Evolutionary conservation across 805 yeast genomes (phyloP).

Genomic region (Starmerella bombi): DNA sequence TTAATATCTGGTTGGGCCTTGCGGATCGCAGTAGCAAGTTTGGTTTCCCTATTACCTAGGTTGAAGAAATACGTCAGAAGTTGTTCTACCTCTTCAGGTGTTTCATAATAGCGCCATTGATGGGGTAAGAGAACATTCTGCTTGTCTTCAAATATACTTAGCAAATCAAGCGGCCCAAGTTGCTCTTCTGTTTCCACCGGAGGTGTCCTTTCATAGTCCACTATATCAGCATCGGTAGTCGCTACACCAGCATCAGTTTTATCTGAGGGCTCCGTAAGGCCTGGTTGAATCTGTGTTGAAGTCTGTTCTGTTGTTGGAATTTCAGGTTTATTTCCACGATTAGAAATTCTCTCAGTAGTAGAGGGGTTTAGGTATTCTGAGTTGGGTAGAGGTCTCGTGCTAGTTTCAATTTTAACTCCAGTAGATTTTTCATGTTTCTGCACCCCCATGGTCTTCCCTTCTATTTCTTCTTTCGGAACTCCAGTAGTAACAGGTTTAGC

Average conservation of each 20-base stretch:
- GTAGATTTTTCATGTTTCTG: too few relatives aligned
- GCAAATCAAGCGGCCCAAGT: conserved; percentile 11
- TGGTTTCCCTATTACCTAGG: conserved; percentile 18
- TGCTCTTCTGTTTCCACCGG: not conserved
- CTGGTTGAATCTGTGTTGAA: too few relatives aligned
- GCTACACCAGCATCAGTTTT: not conserved
- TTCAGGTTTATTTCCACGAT: too few relatives aligned
- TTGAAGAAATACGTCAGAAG: conserved; percentile 6
- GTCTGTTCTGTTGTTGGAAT: too few relatives aligned
- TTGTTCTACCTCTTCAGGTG: conserved; percentile 13
- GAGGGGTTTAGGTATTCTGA: too few relatives aligned
- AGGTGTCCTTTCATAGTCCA: not conserved
- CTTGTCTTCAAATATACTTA: conserved; percentile 10
- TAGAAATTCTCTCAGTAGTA: too few relatives aligned
- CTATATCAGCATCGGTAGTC: not conserved
- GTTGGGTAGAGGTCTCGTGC: too few relatives aligned
- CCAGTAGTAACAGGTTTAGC: too few relatives aligned
- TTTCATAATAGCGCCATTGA: conserved; percentile 22
- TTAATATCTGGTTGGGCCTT: not conserved
- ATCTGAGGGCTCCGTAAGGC: too few relatives aligned
- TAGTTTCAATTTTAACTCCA: too few relatives aligned
- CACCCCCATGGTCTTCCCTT: too few relatives aligned
- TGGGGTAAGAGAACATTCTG: conserved; percentile 8
- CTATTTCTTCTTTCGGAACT: too few relatives aligned
- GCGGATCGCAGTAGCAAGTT: conserved; percentile 10